phyloP scores from a whole-genome alignment of 2,329 filamentous ascomycete genomes.

The Triangularia verruculosa region DNA sequence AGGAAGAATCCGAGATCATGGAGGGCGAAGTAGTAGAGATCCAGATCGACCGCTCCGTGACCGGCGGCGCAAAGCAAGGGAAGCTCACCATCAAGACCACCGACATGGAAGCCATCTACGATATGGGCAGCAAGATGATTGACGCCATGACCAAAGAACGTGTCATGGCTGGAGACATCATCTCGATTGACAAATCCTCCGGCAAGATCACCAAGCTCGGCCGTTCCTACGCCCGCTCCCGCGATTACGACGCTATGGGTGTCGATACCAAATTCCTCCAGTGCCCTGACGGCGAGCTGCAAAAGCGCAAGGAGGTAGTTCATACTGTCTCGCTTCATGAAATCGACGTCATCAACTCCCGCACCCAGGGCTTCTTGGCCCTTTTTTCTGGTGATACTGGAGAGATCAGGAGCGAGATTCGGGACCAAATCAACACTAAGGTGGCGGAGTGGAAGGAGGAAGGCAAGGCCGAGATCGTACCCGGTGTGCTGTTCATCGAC shows the following conservation, averaged over 20 bases:
- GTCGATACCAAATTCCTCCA: slow-evolving; percentile 97
- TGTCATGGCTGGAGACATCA: slow-evolving; percentile 97
- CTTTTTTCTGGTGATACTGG: slow-evolving; percentile 97
- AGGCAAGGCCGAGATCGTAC: slow-evolving; percentile 96
- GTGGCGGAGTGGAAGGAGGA: slow-evolving; percentile 99
- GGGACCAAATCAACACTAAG: slow-evolving; percentile 99
- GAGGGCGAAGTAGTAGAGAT: slow-evolving; percentile 99
- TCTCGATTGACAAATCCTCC: slow-evolving; percentile 97
- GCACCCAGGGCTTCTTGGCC: slow-evolving; percentile 96
- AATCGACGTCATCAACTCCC: slow-evolving; percentile 98
- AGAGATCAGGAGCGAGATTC: slow-evolving; percentile 94
- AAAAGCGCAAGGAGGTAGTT: slow-evolving; percentile 94
- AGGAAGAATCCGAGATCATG: slow-evolving; percentile 98
- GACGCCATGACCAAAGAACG: slow-evolving; percentile 99
- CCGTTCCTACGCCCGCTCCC: slow-evolving; percentile 87
- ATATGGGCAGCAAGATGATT: slow-evolving; percentile 99
- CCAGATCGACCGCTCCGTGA: slow-evolving; percentile 95
- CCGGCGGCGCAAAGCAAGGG: slow-evolving; percentile 94
- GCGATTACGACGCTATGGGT: slow-evolving; percentile 99
- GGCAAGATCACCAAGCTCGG: slow-evolving; percentile 98
- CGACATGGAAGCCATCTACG: slow-evolving; percentile 99
- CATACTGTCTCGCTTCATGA: slow-evolving; percentile 97
- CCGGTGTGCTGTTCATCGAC: slow-evolving; percentile 95
- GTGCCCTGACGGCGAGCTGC: slow-evolving; percentile 94
- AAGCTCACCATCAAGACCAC: slow-evolving; percentile 99